Base-by-base conservation (phyloP, 257 asterid species). In the Solanum bulbocastanum region DNA sequence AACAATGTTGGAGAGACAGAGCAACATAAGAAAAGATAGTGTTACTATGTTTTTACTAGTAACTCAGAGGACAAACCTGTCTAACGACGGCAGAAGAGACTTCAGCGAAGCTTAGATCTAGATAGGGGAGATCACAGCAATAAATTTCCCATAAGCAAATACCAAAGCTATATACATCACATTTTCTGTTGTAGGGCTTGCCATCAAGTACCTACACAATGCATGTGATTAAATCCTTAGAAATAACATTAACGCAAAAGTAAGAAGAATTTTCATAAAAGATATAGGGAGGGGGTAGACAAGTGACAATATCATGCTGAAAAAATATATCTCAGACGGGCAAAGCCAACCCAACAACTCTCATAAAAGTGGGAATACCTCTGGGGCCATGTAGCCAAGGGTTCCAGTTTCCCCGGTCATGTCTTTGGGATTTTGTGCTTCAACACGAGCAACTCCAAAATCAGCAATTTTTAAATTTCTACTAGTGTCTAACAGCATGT, bases 391-490 rank as follows among this genome's bases (percentile, higher is more conserved):
- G 90, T 96, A 96, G 89, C 98, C 98, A 33, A 96, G 98, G 11
- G 99, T 96, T 89, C 99, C 99, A 1, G 99, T 96, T 93, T 96
- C 99, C 84, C 99, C 99, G 2, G 99, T 96, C 99, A 96, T 96
- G 90, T 96, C 99, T 92, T 90, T 90, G 2, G 99, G 99, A 86
- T 96, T 96, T 86, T 94, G 98, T 27, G 99, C 99, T 88, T 96
- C 99, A 72, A 96, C 98, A 78, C 99, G 98, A 84, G 98, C 99
- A 9, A 96, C 99, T 2, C 99, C 99, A 89, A 96, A 96, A 92
- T 96, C 99, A 4, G 99, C 99, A 36, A 96, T 96, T 90, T 96
- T 96, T 84, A 96, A 86, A 6, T 76, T 92, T 86, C 96, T 91
- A 25, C 89, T 81, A 37, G 92, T 20, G 87, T 95, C 98, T 32